Base-by-base conservation (phyloP, 345 rosid genomes). In the Turnera subulata region DNA sequence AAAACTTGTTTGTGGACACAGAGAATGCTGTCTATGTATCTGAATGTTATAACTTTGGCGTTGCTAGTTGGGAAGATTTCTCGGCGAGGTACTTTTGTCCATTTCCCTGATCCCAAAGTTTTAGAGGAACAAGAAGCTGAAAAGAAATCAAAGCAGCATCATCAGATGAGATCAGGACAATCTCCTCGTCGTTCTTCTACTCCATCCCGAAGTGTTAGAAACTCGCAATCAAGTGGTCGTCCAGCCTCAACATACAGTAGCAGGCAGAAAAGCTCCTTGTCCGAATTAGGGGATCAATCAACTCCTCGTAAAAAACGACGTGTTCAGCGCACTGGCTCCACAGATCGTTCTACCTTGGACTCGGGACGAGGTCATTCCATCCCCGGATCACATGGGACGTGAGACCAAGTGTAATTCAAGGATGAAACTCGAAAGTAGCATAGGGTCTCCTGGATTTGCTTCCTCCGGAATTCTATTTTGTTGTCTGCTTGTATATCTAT, bases 91-190 rank as follows among this genome's bases (percentile, higher is more conserved):
- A 73, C 95, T 2, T 62, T 89, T 17, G 85, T 79, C 49, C 78
- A 79, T 54, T 81, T 66, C 65, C 84, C 84, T 16, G 95, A 84
- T 16, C 89, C 97, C 6, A 62, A 78, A 18, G 83, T 86, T 62
- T 69, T 82, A 3, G 82, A 81, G 66, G 44, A 56, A 46, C 42
- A 49, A 60, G 66, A 54, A 49, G 62, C 66, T 21, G 66, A 53
- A 50, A 70, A 55, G 70, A 64, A 53, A 43, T 53, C 62, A 4
- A 70, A 70, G 24, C 43, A 52, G 1, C 22, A 52, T 11, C 54
- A 58, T 52, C 69, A 61, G 42, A 67, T 63, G 62, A 66, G 80
- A 16, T 55, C 53, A 20, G 67, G 82, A 44, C 68, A 64, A 25
- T 69, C 81, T 10, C n/a, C 67, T 37, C 56, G 69, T 49, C 80